Evolutionary conservation across 805 yeast genomes (phyloP).

Genomic region (Kluyveromyces starmeri): DNA sequence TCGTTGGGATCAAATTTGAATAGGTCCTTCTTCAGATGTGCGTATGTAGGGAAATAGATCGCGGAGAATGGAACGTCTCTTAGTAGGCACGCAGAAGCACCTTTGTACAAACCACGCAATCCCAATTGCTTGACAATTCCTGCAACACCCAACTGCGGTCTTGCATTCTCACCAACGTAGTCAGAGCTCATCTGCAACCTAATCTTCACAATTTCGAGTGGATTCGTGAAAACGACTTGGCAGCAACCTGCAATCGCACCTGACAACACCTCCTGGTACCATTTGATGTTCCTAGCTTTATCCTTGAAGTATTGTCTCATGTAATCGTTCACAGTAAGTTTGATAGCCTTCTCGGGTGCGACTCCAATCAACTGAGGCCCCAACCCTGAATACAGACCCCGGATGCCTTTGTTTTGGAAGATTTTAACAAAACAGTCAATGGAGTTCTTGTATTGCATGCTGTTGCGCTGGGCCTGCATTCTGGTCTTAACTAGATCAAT

Average conservation of each 20-base stretch:
- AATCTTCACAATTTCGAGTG: constrained; percentile 90
- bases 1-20: constrained; percentile 75
- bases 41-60: constrained; percentile 94
- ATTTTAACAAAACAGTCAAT: constrained; percentile 80
- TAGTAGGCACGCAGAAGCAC: constrained; percentile 81
- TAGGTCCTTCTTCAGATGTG: constrained; percentile 75
- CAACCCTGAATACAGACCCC: constrained; percentile 85
- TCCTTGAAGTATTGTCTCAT: constrained; percentile 67
- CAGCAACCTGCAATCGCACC: constrained; percentile 96
- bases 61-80: constrained; percentile 97
- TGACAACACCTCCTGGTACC: constrained; percentile 65
- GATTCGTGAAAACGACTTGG: constrained; percentile 93
- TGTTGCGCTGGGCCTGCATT: constrained; percentile 88
- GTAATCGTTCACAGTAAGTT: constrained; percentile 86
- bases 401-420: constrained; percentile 63
- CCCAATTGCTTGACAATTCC: constrained; percentile 75
- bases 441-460: constrained; percentile 66
- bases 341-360: constrained; percentile 97
- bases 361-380: constrained; percentile 94
- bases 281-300: constrained; percentile 37
- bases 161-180: constrained; percentile 32
- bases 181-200: constrained; percentile 92
- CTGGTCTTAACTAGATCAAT: constrained; percentile 93
- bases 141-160: constrained; percentile 33
- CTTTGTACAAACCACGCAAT: constrained; percentile 77